Conservation (phyloP, 441 rosid genomes). For the Populus hybrid region DNA sequence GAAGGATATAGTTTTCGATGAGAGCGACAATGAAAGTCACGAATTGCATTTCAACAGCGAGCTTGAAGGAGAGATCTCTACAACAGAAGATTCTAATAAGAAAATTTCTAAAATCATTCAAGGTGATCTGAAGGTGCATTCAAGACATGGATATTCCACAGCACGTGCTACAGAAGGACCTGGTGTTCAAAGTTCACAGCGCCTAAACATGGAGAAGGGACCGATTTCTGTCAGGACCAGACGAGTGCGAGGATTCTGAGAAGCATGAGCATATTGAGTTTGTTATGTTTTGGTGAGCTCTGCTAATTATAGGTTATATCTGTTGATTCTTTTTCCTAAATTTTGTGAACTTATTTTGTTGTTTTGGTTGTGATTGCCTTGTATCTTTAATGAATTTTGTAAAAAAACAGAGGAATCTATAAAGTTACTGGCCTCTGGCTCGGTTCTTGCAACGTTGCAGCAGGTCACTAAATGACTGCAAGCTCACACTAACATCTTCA, state of each 20-base stretch:
- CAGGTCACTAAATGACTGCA: slow-evolving; percentile 63
- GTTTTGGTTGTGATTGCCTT: background rate
- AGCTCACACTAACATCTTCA: slow-evolving; percentile 74
- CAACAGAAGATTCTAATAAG: slow-evolving; percentile 2
- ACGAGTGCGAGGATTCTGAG: slow-evolving; percentile 54
- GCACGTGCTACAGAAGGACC: slow-evolving; percentile 30
- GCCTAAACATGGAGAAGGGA: slow-evolving; percentile 34
- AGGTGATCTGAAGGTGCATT: slow-evolving; percentile 33
- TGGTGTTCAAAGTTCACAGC: slow-evolving; percentile 21
- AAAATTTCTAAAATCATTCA: slow-evolving; percentile 31
- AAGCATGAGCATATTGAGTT: background rate
- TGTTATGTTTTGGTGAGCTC: background rate
- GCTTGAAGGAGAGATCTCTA: slow-evolving; percentile 12
- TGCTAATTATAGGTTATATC: background rate
- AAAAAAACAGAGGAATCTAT: background rate
- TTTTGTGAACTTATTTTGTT: background rate
- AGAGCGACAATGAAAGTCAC: slow-evolving; percentile 50
- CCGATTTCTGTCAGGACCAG: slow-evolving; percentile 59
- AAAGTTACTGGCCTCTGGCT: slow-evolving; percentile 39
- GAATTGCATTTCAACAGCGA: slow-evolving; percentile 9
- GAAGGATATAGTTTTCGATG: slow-evolving; percentile 47
- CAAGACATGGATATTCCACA: slow-evolving; percentile 20
- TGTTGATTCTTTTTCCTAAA: background rate
- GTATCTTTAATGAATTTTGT: background rate
- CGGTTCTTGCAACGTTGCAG: slow-evolving; percentile 60